Percentiles rank a stretch among this genome's conserved stretches.
phyloP scores from a whole-genome alignment of 2,329 filamentous ascomycete genomes.

The Ilyonectria sp. region DNA sequence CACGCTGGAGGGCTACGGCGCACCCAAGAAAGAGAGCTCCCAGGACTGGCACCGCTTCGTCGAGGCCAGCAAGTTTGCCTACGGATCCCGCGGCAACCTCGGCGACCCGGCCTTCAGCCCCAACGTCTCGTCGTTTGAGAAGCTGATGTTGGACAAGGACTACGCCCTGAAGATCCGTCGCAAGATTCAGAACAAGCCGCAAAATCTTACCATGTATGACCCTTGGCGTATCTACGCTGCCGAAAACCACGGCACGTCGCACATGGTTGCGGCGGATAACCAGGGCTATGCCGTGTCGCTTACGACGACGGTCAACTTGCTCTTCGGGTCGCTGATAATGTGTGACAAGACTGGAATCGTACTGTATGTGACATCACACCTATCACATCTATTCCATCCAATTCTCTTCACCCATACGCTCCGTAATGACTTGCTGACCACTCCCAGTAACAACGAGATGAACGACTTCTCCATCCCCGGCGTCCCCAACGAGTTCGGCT shows the following conservation, averaged over 20 bases:
- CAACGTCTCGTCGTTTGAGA: slow-evolving; percentile 75
- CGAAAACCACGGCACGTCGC: slow-evolving; percentile 81
- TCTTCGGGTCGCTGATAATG: slow-evolving; percentile 86
- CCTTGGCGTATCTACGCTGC: slow-evolving; percentile 76
- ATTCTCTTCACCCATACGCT: not conserved
- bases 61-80: slow-evolving; percentile 92
- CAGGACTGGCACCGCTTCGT: slow-evolving; percentile 80
- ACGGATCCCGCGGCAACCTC: slow-evolving; percentile 82
- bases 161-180: slow-evolving; percentile 73
- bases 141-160: slow-evolving; percentile 74
- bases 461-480: slow-evolving; percentile 91
- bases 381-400: slow-evolving; percentile 45
- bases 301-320: slow-evolving; percentile 89
- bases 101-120: slow-evolving; percentile 86
- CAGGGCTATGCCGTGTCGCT: slow-evolving; percentile 83
- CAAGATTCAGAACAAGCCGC: slow-evolving; percentile 81
- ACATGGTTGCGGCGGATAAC: slow-evolving; percentile 80
- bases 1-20: slow-evolving; percentile 81
- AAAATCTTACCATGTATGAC: slow-evolving; percentile 82
- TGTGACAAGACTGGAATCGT: slow-evolving; percentile 88
- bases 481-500: slow-evolving; percentile 85
- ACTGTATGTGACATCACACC: slow-evolving; percentile 66
- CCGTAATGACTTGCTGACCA: not conserved
- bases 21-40: not conserved
- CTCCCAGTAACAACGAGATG: slow-evolving; percentile 71